Percentiles rank a stretch among this genome's conserved stretches.
Conservation (phyloP, 139 green algal genomes). For the Asterochloris sp. region DNA sequence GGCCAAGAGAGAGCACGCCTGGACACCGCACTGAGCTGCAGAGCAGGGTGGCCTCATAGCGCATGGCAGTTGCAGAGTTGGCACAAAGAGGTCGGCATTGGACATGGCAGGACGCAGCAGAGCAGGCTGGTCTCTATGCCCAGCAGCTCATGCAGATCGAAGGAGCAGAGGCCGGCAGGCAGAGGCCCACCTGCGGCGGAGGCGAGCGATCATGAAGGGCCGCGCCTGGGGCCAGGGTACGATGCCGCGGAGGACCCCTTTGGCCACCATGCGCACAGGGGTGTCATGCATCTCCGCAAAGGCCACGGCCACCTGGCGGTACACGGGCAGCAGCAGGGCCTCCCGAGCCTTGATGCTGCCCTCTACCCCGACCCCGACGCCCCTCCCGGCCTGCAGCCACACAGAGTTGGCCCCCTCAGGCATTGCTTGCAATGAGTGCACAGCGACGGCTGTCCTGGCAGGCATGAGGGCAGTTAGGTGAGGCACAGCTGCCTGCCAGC, state of each 20-base stretch:
- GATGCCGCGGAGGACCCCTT: constrained; percentile 81
- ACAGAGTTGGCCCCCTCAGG: background rate
- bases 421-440: no score
- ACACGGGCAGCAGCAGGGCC: constrained; percentile 77
- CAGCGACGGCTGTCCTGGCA: no score
- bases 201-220: constrained; percentile 75
- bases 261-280: constrained; percentile 88
- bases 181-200: constrained; percentile 48
- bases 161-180: background rate
- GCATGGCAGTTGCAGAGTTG: background rate
- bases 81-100: no score
- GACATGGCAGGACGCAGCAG: background rate
- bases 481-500: no score
- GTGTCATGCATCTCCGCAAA: constrained; percentile 99
- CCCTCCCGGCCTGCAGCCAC: constrained; percentile 17
- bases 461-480: no score
- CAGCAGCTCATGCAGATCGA: background rate
- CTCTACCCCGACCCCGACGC: constrained; percentile 20
- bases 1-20: background rate
- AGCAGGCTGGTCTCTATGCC: background rate
- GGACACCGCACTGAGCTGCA: background rate
- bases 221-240: constrained; percentile 84
- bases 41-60: background rate
- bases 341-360: constrained; percentile 56
- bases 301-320: constrained; percentile 76